These are phyloP conservation scores for Ophiostoma ulmi DNA, from an alignment of 2,329 filamentous ascomycete genomes.

Conservation along the genomic window DNA sequence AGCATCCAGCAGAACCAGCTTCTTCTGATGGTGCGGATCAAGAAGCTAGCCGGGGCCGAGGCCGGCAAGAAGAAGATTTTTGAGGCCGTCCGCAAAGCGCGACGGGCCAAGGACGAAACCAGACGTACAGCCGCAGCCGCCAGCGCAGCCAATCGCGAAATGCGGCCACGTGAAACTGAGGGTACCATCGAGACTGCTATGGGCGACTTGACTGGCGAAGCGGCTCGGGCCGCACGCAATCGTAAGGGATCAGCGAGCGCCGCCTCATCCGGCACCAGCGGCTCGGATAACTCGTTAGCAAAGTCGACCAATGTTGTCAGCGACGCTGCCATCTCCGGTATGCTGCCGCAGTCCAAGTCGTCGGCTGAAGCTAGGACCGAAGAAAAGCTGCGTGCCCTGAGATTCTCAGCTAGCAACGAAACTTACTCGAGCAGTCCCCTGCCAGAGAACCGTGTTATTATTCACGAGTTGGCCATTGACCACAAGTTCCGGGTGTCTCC, in stretches of 20 bases:
- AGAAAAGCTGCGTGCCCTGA: constrained; percentile 31
- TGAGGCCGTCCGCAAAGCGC: constrained; percentile 67
- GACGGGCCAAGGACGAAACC: constrained; percentile 50
- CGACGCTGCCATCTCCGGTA: constrained; percentile 19
- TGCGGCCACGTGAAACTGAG: constrained; percentile 62
- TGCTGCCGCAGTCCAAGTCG: constrained; percentile 19
- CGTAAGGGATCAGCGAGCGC: not conserved
- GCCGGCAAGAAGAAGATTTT: constrained; percentile 68
- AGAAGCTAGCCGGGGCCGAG: constrained; percentile 67
- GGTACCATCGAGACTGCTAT: constrained; percentile 36
- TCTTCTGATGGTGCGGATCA: constrained; percentile 72
- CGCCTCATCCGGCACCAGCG: not conserved
- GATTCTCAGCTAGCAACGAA: constrained; percentile 38
- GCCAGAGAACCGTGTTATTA: constrained; percentile 67
- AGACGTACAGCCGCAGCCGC: constrained; percentile 53
- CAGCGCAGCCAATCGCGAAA: constrained; percentile 48
- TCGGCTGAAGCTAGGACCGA: constrained; percentile 29
- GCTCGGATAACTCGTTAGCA: not conserved
- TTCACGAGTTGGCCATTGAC: constrained; percentile 76
- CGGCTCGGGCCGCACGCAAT: not conserved
- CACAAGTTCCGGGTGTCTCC: constrained; percentile 68
- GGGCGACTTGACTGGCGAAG: constrained; percentile 34
- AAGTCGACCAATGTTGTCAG: not conserved
- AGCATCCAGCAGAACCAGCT: constrained; percentile 78
- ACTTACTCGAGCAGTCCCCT: constrained; percentile 42